Percentiles rank a stretch among this genome's conserved stretches.
Evolutionary conservation across 2,329 filamentous ascomycete species (phyloP).

Genomic region (Corniculantispora saksenae): DNA sequence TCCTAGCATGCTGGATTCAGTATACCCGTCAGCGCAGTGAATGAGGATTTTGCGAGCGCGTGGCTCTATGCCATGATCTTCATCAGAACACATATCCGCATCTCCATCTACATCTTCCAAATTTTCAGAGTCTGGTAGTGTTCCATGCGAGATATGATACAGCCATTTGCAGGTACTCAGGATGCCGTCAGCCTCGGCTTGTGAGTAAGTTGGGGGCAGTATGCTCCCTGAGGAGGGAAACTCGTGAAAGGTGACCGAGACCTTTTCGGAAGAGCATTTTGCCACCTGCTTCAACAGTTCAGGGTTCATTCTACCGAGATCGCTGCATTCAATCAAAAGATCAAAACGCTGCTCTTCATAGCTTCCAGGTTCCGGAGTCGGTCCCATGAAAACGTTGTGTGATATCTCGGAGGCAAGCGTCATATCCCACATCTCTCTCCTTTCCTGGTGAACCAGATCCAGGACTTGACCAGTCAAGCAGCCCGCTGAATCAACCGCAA

Average conservation of each 20-base stretch:
- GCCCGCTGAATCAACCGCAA: constrained; percentile 74
- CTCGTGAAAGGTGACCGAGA: constrained; percentile 49
- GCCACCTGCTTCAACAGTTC: constrained; percentile 65
- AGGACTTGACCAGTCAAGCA: constrained; percentile 74
- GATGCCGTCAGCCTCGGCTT: constrained; percentile 79
- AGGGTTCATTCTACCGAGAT: constrained; percentile 75
- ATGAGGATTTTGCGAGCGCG: constrained; percentile 73
- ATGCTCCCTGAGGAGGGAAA: constrained; percentile 97
- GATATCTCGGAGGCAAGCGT: constrained; percentile 86
- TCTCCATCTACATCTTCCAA: constrained; percentile 22
- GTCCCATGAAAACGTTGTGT: constrained; percentile 86
- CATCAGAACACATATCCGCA: constrained; percentile 29
- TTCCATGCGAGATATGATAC: constrained; percentile 75
- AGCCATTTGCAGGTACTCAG: constrained; percentile 90
- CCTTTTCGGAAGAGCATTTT: constrained; percentile 51
- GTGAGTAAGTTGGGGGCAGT: constrained; percentile 79
- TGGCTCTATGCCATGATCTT: constrained; percentile 27
- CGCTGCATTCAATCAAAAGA: constrained; percentile 84
- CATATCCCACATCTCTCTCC: constrained; percentile 92
- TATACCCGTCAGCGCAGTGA: constrained; percentile 95
- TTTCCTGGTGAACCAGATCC: constrained; percentile 88
- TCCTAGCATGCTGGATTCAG: constrained; percentile 84
- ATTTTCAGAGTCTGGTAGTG: constrained; percentile 41
- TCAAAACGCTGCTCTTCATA: constrained; percentile 69
- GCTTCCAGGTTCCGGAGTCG: constrained; percentile 71